A percentile compares a stretch with the other conserved stretches of the same genome.
phyloP scores from a whole-genome alignment of 306 rosid species.

The Quercus alba region DNA sequence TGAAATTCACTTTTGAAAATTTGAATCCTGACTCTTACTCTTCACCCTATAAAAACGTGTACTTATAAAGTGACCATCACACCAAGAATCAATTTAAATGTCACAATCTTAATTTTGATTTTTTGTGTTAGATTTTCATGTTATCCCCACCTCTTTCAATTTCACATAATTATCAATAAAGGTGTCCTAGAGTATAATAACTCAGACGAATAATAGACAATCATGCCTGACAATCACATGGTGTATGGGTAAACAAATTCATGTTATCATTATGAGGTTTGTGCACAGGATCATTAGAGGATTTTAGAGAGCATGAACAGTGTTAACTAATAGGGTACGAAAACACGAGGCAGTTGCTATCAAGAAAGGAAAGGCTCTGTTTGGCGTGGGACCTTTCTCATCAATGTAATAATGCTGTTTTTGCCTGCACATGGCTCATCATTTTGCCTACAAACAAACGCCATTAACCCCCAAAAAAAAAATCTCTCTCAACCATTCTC shows the following conservation, averaged over 20 bases:
- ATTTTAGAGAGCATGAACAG: neutral
- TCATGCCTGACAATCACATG: too few species aligned
- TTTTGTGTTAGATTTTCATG: too few species aligned
- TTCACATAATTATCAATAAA: too few species aligned
- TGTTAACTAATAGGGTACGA: neutral
- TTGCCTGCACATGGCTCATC: conserved; percentile 51
- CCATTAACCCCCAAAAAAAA: conserved; percentile 40
- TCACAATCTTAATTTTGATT: too few species aligned
- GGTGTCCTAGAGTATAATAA: too few species aligned
- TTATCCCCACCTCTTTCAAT: too few species aligned
- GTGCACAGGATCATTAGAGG: neutral
- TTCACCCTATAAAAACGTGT: too few species aligned
- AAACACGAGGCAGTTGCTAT: neutral
- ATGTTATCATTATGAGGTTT: neutral
- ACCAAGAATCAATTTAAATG: too few species aligned
- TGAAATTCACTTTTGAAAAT: fast-evolving
- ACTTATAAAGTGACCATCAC: fast-evolving
- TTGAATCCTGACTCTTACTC: fast-evolving
- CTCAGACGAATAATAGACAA: too few species aligned
- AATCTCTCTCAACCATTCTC: conserved; percentile 25
- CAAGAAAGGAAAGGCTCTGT: conserved; percentile 9
- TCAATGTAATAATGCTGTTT: conserved; percentile 33
- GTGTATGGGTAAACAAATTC: neutral
- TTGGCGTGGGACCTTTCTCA: conserved; percentile 36
- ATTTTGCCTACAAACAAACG: conserved; percentile 57